These are phyloP conservation scores for Yamadazyma atlantica DNA, from an alignment of 1,139 yeast species.

Conservation along the genomic window DNA sequence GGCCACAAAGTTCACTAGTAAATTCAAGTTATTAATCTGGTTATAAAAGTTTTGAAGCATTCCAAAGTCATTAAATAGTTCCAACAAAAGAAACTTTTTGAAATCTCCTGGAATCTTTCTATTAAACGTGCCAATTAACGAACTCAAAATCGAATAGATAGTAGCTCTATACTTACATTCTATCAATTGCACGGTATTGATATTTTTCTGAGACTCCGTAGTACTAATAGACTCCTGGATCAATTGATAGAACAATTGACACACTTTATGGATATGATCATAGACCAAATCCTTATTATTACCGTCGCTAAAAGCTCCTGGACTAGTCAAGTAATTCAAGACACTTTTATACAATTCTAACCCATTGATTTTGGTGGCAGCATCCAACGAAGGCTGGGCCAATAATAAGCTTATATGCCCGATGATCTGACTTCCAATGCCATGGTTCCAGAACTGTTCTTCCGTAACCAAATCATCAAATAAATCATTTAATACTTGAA, in stretches of 20 bases:
- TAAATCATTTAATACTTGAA: slow-evolving; percentile 71
- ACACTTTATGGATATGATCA: slow-evolving; percentile 24
- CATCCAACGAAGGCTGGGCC: slow-evolving; percentile 19
- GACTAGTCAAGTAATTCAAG: slow-evolving; percentile 51
- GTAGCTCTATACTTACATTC: slow-evolving; percentile 25
- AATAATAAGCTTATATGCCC: slow-evolving; percentile 47
- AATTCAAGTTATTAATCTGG: slow-evolving; percentile 5
- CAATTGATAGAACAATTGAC: slow-evolving; percentile 19
- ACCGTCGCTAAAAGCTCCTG: slow-evolving; percentile 44
- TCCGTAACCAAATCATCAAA: slow-evolving; percentile 85
- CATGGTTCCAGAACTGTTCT: slow-evolving; percentile 79
- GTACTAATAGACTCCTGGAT: slow-evolving; percentile 20
- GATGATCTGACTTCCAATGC: slow-evolving; percentile 57
- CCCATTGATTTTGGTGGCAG: slow-evolving; percentile 48
- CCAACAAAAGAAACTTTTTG: slow-evolving; percentile 13
- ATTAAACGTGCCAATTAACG: slow-evolving; percentile 33
- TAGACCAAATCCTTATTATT: slow-evolving; percentile 31
- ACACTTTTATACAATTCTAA: slow-evolving; percentile 54
- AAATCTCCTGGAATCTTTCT: slow-evolving; percentile 24
- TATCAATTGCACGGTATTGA: slow-evolving; percentile 19
- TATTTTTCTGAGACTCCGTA: slow-evolving; percentile 13
- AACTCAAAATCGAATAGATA: slow-evolving; percentile 29
- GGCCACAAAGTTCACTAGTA: slow-evolving; percentile 7
- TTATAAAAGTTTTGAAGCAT: slow-evolving; percentile 10
- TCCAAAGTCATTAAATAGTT: slow-evolving; percentile 11